phyloP scores from a whole-genome alignment of 2,329 filamentous ascomycete species.

The Graphilbum ipis-grandicollis region DNA sequence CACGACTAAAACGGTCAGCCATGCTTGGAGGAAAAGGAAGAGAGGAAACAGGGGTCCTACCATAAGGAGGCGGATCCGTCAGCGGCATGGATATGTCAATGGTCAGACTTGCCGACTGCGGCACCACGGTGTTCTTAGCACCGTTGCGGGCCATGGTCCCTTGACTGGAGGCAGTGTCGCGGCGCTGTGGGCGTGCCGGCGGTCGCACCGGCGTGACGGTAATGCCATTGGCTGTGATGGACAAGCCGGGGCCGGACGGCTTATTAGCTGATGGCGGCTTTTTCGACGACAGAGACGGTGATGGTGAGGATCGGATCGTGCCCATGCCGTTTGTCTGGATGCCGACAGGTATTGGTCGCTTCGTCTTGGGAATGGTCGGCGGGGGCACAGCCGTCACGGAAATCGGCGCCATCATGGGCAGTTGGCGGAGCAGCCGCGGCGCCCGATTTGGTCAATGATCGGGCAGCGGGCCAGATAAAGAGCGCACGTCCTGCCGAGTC shows the following conservation, averaged over 20 bases:
- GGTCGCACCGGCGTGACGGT: slow-evolving; percentile 28
- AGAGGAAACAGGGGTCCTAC: no score
- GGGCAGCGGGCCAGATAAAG: no score
- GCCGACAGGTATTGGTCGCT: slow-evolving; percentile 47
- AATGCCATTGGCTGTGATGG: slow-evolving; percentile 16
- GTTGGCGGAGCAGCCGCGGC: not conserved
- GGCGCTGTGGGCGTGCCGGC: slow-evolving; percentile 36
- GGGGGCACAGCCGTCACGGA: slow-evolving; percentile 26
- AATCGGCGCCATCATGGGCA: slow-evolving; percentile 32
- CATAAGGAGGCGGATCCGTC: no score
- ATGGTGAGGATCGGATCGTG: slow-evolving; percentile 40
- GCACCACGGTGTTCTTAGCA: no score
- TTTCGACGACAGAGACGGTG: slow-evolving; percentile 37
- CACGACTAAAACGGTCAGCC: slow-evolving; percentile 34
- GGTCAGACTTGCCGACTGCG: no score
- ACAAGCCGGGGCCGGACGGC: slow-evolving; percentile 22
- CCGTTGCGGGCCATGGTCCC: no score
- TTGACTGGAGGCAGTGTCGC: slow-evolving; percentile 21
- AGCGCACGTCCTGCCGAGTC: not conserved
- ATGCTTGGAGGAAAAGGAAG: no score
- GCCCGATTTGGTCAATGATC: no score
- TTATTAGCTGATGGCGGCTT: slow-evolving; percentile 30
- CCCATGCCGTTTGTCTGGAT: slow-evolving; percentile 47
- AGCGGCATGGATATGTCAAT: no score
- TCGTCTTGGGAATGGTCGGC: slow-evolving; percentile 37